These are phyloP conservation scores for Senna tora DNA, from an alignment of 306 rosid genomes.

Conservation along the genomic window DNA sequence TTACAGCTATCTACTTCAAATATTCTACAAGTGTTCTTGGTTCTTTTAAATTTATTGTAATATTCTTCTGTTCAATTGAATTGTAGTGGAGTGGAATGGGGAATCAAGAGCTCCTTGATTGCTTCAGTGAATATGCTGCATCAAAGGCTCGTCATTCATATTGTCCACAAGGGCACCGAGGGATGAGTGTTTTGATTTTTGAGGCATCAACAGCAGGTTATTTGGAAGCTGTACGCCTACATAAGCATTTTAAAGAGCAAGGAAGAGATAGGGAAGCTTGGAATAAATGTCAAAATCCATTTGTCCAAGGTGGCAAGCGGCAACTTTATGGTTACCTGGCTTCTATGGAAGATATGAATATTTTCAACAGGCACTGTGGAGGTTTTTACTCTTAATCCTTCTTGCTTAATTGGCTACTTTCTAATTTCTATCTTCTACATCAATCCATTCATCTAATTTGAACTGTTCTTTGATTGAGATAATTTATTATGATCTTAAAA, in stretches of 20 bases:
- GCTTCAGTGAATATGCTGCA: slow-evolving; percentile 48
- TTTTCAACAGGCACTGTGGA: slow-evolving; percentile 44
- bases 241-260: slow-evolving; percentile 55
- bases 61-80: slow-evolving; percentile 27
- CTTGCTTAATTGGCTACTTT: neutral
- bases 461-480: slow-evolving; percentile 10
- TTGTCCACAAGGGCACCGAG: slow-evolving; percentile 58
- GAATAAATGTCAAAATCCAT: slow-evolving; percentile 38
- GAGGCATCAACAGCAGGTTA: slow-evolving; percentile 48
- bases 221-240: slow-evolving; percentile 48
- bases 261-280: slow-evolving; percentile 53
- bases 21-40: neutral
- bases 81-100: slow-evolving; percentile 64
- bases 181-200: slow-evolving; percentile 51
- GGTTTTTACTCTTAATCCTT: slow-evolving; percentile 30
- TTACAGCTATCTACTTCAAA: neutral
- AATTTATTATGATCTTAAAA: slow-evolving; percentile 13
- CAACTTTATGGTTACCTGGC: slow-evolving; percentile 58
- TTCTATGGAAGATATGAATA: slow-evolving; percentile 44
- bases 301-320: slow-evolving; percentile 48
- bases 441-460: slow-evolving; percentile 8
- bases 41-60: neutral
- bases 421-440: slow-evolving; percentile 1
- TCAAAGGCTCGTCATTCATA: slow-evolving; percentile 55
- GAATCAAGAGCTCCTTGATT: slow-evolving; percentile 55